Evolutionary conservation across 208 protist genomes (phyloP).

Genomic region (Lotmaria passim): DNA sequence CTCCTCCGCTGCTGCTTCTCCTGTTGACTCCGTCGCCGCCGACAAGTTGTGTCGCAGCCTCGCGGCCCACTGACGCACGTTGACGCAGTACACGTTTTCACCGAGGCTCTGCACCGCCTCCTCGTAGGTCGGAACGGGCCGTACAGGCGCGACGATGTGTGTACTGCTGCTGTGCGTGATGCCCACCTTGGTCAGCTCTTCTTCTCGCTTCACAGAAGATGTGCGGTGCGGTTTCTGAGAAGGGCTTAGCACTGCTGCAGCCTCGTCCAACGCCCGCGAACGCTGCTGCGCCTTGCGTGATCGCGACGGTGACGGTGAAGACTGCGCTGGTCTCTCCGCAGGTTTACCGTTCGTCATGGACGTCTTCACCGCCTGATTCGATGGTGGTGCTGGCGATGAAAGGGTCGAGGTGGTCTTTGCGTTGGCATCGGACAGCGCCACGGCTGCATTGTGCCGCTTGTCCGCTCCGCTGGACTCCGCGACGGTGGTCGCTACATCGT

Average conservation of each 20-base stretch:
- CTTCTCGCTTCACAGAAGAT: not conserved
- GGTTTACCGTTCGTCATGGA: no score
- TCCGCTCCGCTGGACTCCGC: no score
- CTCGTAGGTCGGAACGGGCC: not conserved
- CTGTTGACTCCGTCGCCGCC: not conserved
- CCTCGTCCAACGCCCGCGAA: not conserved
- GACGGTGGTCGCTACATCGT: no score
- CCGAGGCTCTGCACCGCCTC: slow-evolving; percentile 3
- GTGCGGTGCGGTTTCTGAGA: not conserved
- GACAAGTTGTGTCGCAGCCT: slow-evolving; percentile 4
- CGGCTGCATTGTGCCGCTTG: no score
- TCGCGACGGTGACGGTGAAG: no score
- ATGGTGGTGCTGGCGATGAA: no score
- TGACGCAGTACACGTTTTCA: slow-evolving; percentile 29
- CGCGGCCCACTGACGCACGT: slow-evolving; percentile 13
- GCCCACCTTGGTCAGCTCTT: not conserved
- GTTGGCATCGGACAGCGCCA: no score
- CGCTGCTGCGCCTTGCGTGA: no score
- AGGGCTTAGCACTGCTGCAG: not conserved
- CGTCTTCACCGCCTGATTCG: no score
- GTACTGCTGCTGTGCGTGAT: not conserved
- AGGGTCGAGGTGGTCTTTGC: no score
- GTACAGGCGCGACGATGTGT: not conserved
- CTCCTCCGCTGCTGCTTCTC: not conserved
- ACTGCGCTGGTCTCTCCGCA: no score